A percentile compares a stretch with the other conserved stretches of the same genome.
phyloP scores from a whole-genome alignment of 192 early-diverging fungal species.

The Rhizophagus clarus region DNA sequence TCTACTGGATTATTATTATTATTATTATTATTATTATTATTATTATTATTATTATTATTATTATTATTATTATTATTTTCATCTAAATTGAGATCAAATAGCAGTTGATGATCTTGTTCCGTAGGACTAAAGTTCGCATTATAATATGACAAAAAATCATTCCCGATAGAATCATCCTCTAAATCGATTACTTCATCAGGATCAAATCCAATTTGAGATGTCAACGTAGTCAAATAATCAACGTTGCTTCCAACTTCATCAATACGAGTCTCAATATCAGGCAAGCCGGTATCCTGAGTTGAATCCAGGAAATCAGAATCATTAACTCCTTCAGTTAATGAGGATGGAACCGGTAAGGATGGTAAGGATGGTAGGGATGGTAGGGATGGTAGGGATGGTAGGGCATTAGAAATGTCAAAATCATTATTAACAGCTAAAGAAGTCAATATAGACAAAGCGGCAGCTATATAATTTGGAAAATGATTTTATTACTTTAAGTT shows the following conservation, averaged over 20 bases:
- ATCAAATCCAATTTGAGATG: conserved; percentile 25
- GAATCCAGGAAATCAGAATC: conserved; percentile 12
- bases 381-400: neutral
- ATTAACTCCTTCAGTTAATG: neutral
- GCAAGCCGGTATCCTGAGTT: neutral
- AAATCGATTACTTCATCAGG: conserved; percentile 12
- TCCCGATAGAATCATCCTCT: neutral
- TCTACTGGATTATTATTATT: too few relatives aligned
- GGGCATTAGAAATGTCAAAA: conserved; percentile 24
- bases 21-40: too few relatives aligned
- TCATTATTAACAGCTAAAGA: conserved; percentile 12
- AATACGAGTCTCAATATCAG: conserved; percentile 24
- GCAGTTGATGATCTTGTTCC: conserved; percentile 22
- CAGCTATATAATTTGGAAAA: neutral
- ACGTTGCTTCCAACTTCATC: neutral
- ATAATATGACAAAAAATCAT: conserved; percentile 20
- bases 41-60: too few relatives aligned
- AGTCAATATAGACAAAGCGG: conserved; percentile 9
- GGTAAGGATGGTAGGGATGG: neutral
- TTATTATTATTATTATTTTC: too few relatives aligned
- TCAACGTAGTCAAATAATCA: conserved; percentile 12
- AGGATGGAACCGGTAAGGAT: too few relatives aligned
- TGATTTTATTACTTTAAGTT: neutral
- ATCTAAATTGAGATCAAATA: conserved; percentile 20
- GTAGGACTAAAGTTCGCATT: conserved; percentile 16